Evolutionary conservation across 495 filamentous ascomycete species (phyloP), one percentile per base, ranked within the genome.

Genomic region (Chaetomium cochliodes): DNA sequence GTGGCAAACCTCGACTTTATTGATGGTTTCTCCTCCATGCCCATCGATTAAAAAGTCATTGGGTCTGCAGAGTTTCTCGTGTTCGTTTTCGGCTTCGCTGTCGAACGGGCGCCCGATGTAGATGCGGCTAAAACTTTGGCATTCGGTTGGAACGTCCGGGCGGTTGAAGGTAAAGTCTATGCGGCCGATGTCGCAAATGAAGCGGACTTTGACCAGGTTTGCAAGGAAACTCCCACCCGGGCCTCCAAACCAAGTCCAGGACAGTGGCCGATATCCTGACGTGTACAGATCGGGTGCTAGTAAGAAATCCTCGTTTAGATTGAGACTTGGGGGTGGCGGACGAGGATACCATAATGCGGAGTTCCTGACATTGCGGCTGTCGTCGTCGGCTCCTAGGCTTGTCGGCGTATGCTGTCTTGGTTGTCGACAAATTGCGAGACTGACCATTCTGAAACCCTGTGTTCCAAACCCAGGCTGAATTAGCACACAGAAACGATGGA

Each of bases 31-130:
- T 22, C 53, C 53, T n/a, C 30, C 33, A n/a, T 30, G 53, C 53
- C 53, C 53, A 18, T 56, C 53, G 30, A 56, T 56, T 9, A 5
- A 26, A 13, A 56, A 41, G 18, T 55, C 52, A 28, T 37, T n/a
- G 15, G n/a, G 3, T 6, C 6, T 20, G 26, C n/a, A n/a, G n/a
- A n/a, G n/a, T n/a, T n/a, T n/a, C n/a, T n/a, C n/a, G n/a, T n/a
- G n/a, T n/a, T 37, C 28, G 15, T 20, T 9, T 4, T 37, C 16
- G 5, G n/a, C 4, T 1, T 37, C 52, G 13, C 47, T 23, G 2
- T 11, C 20, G 20, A 20, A 0, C 30, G 30, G 7, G 30, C 7
- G 3, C 5, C 9, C 39, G 13, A 12, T 15, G 13, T 37, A 18
- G 7, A 28, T n/a, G 1, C 52, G 52, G 7, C 52, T 28, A 13